Evolutionary conservation across 1,284 basidiomycete species (phyloP), one percentile per base, ranked within the genome.

Genomic region (Pyrrhoderma noxium): DNA sequence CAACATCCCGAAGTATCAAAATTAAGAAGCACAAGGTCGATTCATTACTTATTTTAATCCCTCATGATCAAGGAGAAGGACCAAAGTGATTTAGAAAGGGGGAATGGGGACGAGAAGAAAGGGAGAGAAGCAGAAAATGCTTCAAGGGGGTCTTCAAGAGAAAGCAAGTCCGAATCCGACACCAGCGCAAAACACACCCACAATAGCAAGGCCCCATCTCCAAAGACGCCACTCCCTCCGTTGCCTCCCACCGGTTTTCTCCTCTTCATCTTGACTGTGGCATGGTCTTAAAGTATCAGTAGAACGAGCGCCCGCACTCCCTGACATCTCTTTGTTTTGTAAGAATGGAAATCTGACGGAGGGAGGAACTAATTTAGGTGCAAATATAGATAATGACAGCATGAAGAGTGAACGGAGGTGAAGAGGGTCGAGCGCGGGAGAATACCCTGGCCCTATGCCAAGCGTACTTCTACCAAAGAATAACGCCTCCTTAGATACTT

Each of bases 321-420:
- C 36, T 16, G 46, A 39, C 35, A 23, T 31, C n/a, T 37, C 36
- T 36, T 39, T 22, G 8, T 23, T 23, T 22, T 38, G 16, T 21
- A 13, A 11, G 21, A 22, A 34, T 38, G 18, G 39, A 34, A 34
- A 21, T 5, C 18, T 18, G 23, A 4, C 36, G 8, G 16, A 39
- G 13, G 39, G n/a, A 3, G 39, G 34, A 2, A n/a, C 21, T 8
- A 40, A 18, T 19, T 68, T 53, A 13, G 69, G 69, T 1, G 63
- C 61, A 13, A 76, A 48, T 23, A 77, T 62, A n/a, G 75, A 74
- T 42, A 75, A 52, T 2, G 76, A 74, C 55, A 76, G 65, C 21
- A 69, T 61, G 8, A 78, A 8, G 34, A 77, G 61, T 13, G 73
- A 73, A 1, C 71, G 73, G 21, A 77, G 56, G 56, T 77, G 74